Conservation (phyloP, 768 basidiomycete species). For the Gautieria morchelliformis region DNA sequence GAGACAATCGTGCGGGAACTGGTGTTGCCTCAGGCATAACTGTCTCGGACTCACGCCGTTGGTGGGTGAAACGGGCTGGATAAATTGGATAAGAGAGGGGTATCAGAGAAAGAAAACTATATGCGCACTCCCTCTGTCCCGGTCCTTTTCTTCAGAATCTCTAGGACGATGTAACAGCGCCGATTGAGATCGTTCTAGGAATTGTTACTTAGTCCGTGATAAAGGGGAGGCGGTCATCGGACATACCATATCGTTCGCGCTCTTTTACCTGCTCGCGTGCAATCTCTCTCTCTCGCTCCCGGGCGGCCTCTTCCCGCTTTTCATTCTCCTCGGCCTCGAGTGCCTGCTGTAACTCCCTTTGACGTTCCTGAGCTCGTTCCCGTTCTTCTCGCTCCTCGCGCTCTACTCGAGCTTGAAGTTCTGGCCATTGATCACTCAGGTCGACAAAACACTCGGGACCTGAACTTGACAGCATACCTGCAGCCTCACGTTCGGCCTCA, state of each 20-base stretch:
- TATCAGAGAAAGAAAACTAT: not conserved
- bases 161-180: not conserved
- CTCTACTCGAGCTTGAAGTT: slow-evolving; percentile 1
- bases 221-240: not conserved
- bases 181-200: not conserved
- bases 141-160: not conserved
- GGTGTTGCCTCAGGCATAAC: slow-evolving; percentile 2
- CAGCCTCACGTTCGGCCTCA: slow-evolving; percentile 4
- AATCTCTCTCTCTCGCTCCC: slow-evolving; percentile 27
- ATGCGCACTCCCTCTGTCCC: not conserved
- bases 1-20: slow-evolving; percentile 21
- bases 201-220: not conserved
- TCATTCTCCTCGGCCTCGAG: slow-evolving; percentile 36
- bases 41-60: slow-evolving; percentile 70
- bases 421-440: not conserved
- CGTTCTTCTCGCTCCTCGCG: not conserved
- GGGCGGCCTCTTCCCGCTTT: slow-evolving; percentile 25
- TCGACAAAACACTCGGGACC: not conserved
- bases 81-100: slow-evolving; percentile 17
- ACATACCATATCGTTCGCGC: slow-evolving; percentile 6
- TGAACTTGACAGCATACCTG: not conserved
- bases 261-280: slow-evolving; percentile 1
- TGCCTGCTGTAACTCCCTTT: slow-evolving; percentile 33
- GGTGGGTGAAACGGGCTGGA: slow-evolving; percentile 35
- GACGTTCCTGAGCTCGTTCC: not conserved